A percentile compares a stretch with the other conserved stretches of the same genome.
phyloP scores from a whole-genome alignment of 2,329 filamentous ascomycete genomes.

The Graphilbum sp. region DNA sequence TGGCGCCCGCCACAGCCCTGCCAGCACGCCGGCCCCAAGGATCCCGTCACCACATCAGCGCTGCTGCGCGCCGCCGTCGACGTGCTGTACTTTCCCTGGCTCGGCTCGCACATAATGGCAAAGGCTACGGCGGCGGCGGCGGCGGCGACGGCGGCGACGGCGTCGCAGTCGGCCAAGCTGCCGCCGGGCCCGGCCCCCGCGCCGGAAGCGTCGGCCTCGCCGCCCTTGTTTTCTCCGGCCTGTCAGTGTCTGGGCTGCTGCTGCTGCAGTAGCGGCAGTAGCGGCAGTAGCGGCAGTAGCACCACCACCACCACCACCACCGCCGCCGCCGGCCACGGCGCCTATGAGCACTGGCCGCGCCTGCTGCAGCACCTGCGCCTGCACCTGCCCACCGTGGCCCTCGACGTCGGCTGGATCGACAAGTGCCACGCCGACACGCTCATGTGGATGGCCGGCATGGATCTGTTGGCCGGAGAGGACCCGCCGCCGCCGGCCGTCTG shows the following conservation, averaged over 20 bases:
- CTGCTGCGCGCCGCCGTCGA: not conserved
- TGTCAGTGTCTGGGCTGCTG: too few relatives aligned
- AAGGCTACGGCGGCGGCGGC: slow-evolving; percentile 2
- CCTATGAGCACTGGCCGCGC: slow-evolving; percentile 5
- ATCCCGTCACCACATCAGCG: not conserved
- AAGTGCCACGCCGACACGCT: slow-evolving; percentile 6
- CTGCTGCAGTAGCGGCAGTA: not conserved
- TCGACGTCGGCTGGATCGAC: slow-evolving; percentile 9
- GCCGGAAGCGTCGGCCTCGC: not conserved
- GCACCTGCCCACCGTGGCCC: slow-evolving; percentile 4
- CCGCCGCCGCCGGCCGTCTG: not conserved
- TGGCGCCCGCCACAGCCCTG: not conserved
- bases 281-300: too few relatives aligned
- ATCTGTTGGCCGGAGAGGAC: not conserved
- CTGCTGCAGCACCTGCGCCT: slow-evolving; percentile 2
- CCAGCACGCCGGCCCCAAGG: not conserved
- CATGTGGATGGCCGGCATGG: slow-evolving; percentile 6
- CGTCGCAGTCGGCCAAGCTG: too few relatives aligned
- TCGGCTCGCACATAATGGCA: not conserved
- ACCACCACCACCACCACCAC: too few relatives aligned
- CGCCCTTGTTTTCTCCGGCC: too few relatives aligned
- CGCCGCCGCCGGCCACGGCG: not conserved
- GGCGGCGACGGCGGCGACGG: not conserved
- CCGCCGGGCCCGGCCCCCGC: not conserved
- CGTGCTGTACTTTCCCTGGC: not conserved